phyloP scores from a whole-genome alignment of 768 basidiomycete species.

The Leccinum uliginosum region DNA sequence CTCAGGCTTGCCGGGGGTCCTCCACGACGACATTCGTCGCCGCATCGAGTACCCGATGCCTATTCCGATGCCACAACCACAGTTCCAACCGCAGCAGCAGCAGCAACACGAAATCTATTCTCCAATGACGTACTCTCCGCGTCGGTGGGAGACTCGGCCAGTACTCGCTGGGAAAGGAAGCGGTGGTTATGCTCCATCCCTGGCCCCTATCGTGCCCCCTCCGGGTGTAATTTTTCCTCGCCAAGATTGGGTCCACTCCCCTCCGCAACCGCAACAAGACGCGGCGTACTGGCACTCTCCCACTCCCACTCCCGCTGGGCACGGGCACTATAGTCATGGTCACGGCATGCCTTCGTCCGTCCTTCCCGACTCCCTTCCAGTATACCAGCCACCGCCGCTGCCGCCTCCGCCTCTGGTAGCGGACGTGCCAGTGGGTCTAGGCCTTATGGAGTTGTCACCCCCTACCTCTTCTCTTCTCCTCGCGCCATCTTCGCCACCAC shows the following conservation, averaged over 20 bases:
- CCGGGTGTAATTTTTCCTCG: slow-evolving; percentile 24
- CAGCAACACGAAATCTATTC: slow-evolving; percentile 10
- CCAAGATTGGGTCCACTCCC: slow-evolving; percentile 13
- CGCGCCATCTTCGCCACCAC: slow-evolving; percentile 11
- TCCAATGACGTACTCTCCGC: not conserved
- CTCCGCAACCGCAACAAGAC: not conserved
- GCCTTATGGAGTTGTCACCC: slow-evolving; percentile 6
- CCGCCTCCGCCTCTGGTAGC: not conserved
- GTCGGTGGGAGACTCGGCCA: slow-evolving; percentile 9
- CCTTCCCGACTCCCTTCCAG: not conserved
- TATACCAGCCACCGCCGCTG: not conserved
- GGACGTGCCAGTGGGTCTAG: not conserved
- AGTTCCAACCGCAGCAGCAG: not conserved
- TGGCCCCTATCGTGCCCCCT: slow-evolving; percentile 19
- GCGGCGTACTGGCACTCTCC: slow-evolving; percentile 6
- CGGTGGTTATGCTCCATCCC: not conserved
- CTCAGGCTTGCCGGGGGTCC: not conserved
- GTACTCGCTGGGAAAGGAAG: slow-evolving; percentile 7
- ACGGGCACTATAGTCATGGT: not conserved
- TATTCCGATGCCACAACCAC: slow-evolving; percentile 6
- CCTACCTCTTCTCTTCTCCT: slow-evolving; percentile 11
- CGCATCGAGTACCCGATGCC: slow-evolving; percentile 13
- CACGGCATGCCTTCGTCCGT: not conserved
- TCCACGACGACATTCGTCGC: slow-evolving; percentile 3
- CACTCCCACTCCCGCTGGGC: not conserved